Conservation (phyloP, 2,329 filamentous ascomycete species). For the Fusarium equiseti region DNA sequence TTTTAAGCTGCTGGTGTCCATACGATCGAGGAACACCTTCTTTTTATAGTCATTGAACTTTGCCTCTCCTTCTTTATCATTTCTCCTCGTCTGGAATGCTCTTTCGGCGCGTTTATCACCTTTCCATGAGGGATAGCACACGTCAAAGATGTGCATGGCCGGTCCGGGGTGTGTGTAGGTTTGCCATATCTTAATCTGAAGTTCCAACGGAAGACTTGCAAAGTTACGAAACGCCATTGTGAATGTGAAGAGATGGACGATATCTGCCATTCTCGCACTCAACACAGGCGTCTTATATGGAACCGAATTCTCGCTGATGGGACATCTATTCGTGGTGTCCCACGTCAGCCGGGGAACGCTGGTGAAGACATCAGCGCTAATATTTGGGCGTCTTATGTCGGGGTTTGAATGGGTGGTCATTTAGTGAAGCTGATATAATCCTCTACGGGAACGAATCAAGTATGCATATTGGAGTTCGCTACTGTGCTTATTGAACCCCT, state of each 20-base stretch:
- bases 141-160: conserved; percentile 48
- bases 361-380: conserved; percentile 29
- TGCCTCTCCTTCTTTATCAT: conserved; percentile 1
- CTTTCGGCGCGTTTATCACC: conserved; percentile 22
- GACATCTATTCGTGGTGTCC: background rate
- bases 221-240: conserved; percentile 43
- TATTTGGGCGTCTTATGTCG: background rate
- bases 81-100: conserved; percentile 22
- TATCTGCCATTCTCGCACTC: background rate
- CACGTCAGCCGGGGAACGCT: conserved; percentile 9
- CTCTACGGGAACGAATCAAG: conserved; percentile 1
- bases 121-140: conserved; percentile 46
- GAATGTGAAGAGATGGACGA: background rate
- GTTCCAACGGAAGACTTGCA: conserved; percentile 38
- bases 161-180: conserved; percentile 26
- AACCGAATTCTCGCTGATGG: background rate
- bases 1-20: conserved; percentile 4
- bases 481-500: background rate
- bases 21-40: conserved; percentile 38
- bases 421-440: conserved; percentile 3
- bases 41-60: conserved; percentile 29
- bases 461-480: background rate
- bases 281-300: background rate
- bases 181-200: conserved; percentile 46
- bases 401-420: background rate